phyloP scores from a whole-genome alignment of 257 asterid genomes.

The Anisodus tanguticus region DNA sequence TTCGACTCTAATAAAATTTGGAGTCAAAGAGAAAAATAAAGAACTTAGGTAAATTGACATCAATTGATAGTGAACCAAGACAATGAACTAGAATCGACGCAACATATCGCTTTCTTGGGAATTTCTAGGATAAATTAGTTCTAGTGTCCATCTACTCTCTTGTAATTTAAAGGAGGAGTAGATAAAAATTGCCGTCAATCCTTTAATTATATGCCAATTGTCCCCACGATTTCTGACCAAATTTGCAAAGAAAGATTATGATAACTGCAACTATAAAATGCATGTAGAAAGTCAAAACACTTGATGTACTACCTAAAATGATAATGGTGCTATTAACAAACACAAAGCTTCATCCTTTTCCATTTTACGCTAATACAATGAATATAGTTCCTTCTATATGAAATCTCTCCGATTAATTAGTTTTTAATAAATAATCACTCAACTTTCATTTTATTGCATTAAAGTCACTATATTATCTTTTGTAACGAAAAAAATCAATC shows the following conservation, averaged over 20 bases:
- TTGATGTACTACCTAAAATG: neutral
- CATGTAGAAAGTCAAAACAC: neutral
- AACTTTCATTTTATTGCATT: neutral
- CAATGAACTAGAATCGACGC: neutral
- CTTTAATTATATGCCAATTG: neutral
- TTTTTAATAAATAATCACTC: neutral
- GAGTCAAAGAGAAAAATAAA: neutral
- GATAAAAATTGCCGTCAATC: neutral
- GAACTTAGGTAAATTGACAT: neutral
- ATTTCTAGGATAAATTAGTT: neutral
- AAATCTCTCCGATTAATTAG: neutral
- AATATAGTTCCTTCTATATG: neutral
- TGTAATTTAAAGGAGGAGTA: neutral
- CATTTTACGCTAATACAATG: neutral
- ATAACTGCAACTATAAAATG: neutral
- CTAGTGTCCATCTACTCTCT: neutral
- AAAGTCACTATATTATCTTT: neutral
- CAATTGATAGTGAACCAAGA: neutral
- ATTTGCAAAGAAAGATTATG: neutral
- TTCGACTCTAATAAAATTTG: neutral
- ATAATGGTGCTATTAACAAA: neutral
- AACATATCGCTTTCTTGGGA: neutral
- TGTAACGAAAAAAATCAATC: neutral
- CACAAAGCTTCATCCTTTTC: neutral
- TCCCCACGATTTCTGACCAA: neutral